A percentile compares a stretch with the other conserved stretches of the same genome.
Conservation (phyloP, 345 rosid species). For the Eucalyptus tenuipes region DNA sequence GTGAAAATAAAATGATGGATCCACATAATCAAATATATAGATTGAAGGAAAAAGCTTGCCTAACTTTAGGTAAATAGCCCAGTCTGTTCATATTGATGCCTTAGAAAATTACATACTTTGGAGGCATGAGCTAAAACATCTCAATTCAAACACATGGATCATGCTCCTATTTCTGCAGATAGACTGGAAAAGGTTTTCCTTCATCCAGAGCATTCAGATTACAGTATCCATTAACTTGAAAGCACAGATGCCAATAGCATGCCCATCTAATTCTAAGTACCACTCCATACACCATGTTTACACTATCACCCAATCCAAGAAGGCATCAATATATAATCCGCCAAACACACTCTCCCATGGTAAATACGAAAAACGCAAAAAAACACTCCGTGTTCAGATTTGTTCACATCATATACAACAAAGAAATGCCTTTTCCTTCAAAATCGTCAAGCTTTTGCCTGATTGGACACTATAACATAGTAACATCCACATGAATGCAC, state of each 20-base stretch:
- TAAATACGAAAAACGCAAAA: neutral
- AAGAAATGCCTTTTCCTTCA: neutral
- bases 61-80: neutral
- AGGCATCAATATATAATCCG: neutral
- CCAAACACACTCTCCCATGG: neutral
- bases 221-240: neutral
- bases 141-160: neutral
- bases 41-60: neutral
- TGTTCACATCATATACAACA: neutral
- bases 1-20: neutral
- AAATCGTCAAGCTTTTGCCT: neutral
- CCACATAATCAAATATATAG: neutral
- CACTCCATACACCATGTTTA: neutral
- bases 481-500: neutral
- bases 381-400: neutral
- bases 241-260: neutral
- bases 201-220: neutral
- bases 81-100: neutral
- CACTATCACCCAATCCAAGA: neutral
- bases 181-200: neutral
- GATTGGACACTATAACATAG: neutral
- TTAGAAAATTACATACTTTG: neutral
- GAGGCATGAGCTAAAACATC: neutral
- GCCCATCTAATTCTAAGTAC: neutral
- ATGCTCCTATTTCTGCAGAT: neutral